Conservation (phyloP, 2,329 filamentous ascomycete species). For the Graphilbum fragrans region DNA sequence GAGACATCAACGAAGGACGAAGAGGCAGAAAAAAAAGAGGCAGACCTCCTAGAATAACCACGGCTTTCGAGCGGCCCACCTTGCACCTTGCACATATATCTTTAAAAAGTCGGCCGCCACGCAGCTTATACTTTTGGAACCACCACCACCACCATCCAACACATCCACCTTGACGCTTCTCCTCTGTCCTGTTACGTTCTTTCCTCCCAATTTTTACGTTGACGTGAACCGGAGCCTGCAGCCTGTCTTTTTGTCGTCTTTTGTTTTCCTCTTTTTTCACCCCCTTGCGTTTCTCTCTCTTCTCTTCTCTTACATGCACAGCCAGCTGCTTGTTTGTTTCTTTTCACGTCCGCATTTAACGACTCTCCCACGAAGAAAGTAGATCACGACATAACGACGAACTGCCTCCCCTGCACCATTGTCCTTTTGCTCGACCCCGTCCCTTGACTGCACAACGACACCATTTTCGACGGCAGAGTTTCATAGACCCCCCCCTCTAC, state of each 20-base stretch:
- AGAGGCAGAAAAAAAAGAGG: not conserved
- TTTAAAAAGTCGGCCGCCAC: not conserved
- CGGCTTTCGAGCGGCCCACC: not conserved
- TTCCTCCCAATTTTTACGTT: not conserved
- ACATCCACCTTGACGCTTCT: not conserved
- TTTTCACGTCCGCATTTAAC: not conserved
- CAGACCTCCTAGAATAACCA: too few relatives aligned
- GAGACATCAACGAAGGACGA: not conserved
- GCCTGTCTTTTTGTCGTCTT: not conserved
- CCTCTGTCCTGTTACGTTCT: not conserved
- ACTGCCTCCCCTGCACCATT: not conserved
- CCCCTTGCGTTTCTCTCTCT: slow-evolving; percentile 8
- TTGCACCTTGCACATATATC: not conserved
- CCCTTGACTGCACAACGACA: not conserved
- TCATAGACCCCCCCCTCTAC: too few relatives aligned
- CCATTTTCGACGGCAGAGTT: too few relatives aligned
- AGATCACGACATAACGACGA: not conserved
- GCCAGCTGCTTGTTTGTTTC: not conserved
- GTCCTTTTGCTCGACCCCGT: not conserved
- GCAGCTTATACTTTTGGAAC: not conserved
- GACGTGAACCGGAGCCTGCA: not conserved
- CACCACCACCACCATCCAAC: not conserved
- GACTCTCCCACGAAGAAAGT: not conserved
- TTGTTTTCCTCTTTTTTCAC: not conserved
- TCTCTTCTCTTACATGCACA: not conserved